These are phyloP conservation scores for Rhododendron ferrugineum DNA, from an alignment of 148 eudicot genomes.

Conservation along the genomic window DNA sequence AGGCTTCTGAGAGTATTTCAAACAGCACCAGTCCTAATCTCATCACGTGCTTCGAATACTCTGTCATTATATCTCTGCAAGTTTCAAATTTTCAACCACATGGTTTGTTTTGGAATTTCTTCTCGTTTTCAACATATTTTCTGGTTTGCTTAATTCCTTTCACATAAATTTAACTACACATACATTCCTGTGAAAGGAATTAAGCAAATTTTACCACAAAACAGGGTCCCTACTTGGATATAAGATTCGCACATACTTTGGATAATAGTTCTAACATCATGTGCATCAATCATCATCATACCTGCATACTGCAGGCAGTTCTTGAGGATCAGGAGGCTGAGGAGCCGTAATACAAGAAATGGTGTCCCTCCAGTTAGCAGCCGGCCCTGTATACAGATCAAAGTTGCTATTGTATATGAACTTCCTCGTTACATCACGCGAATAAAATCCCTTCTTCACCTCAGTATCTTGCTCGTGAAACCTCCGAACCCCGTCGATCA, in stretches of 20 bases:
- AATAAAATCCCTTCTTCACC: conserved; percentile 9
- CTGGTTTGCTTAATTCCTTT: too few species aligned
- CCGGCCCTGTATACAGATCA: conserved; percentile 3
- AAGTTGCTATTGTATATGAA: neutral
- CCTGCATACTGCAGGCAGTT: conserved; percentile 15
- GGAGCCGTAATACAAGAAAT: conserved; percentile 13
- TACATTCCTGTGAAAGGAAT: too few species aligned
- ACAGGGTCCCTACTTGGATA: too few species aligned
- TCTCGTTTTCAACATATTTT: too few species aligned
- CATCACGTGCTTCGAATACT: conserved; percentile 27
- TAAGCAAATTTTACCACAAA: too few species aligned
- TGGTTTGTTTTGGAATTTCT: too few species aligned
- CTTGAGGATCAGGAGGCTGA: conserved; percentile 6
- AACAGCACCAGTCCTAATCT: conserved; percentile 6
- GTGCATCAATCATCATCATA: neutral
- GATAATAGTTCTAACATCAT: too few species aligned
- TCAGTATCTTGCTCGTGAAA: conserved; percentile 12
- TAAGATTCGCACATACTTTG: too few species aligned
- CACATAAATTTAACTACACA: too few species aligned
- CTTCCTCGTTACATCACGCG: neutral
- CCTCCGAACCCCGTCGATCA: conserved; percentile 1
- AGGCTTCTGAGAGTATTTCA: too few species aligned
- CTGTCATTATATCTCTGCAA: conserved; percentile 22
- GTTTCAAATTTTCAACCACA: neutral
- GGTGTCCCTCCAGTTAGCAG: conserved; percentile 20